These are phyloP conservation scores for Ricinus communis DNA, from an alignment of 345 rosid genomes.

Conservation along the genomic window DNA sequence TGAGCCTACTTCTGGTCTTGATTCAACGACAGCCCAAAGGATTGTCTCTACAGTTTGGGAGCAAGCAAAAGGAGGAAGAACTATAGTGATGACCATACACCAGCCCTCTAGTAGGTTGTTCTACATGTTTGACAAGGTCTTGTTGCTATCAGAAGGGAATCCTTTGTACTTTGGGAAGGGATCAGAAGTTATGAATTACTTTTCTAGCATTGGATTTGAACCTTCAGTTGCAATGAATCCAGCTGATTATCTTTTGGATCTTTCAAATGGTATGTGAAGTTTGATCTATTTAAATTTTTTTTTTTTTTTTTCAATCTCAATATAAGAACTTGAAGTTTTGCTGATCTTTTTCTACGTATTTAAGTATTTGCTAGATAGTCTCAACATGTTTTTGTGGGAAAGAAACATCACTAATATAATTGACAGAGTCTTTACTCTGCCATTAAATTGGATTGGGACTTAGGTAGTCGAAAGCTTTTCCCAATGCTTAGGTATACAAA, in stretches of 20 bases:
- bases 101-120: conserved; percentile 62
- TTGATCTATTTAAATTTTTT: background rate
- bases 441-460: background rate
- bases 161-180: conserved; percentile 52
- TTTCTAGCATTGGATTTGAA: conserved; percentile 36
- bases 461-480: background rate
- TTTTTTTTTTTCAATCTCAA: background rate
- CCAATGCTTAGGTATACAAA: no score
- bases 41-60: conserved; percentile 47
- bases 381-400: no score
- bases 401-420: no score
- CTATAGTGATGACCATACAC: conserved; percentile 55
- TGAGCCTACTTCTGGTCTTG: conserved; percentile 62
- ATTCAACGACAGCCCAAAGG: conserved; percentile 57
- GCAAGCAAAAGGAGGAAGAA: conserved; percentile 44
- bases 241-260: conserved; percentile 53
- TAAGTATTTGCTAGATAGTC: no score
- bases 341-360: background rate
- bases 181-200: conserved; percentile 46
- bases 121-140: conserved; percentile 57
- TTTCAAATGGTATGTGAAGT: conserved; percentile 43
- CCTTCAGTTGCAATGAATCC: conserved; percentile 59
- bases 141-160: conserved; percentile 51
- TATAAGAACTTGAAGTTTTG: background rate
- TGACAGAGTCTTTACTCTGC: no score